phyloP scores from a whole-genome alignment of 768 basidiomycete genomes.

The Mycena amicta region DNA sequence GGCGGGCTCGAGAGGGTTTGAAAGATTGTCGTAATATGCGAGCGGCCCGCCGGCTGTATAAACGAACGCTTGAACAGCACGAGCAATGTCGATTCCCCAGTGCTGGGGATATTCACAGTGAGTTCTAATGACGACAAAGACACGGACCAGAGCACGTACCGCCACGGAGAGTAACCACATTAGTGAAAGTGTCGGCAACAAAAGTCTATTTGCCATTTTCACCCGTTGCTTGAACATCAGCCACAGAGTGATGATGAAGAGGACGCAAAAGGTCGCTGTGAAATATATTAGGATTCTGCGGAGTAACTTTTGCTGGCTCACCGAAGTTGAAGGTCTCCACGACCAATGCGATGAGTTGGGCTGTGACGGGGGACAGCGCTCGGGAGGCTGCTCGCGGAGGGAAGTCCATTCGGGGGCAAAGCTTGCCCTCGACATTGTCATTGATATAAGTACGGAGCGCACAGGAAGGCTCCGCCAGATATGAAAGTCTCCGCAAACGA shows the following conservation, averaged over 20 bases:
- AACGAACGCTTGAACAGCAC: background rate
- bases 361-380: background rate
- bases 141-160: no score
- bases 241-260: background rate
- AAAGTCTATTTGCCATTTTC: background rate
- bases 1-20: background rate
- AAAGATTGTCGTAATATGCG: background rate
- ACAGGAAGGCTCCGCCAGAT: no score
- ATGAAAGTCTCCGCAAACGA: no score
- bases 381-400: background rate
- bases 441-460: no score
- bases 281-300: background rate
- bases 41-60: background rate
- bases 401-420: background rate
- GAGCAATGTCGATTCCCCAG: background rate
- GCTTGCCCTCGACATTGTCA: no score
- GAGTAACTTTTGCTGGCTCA: background rate
- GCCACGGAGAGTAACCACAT: background rate
- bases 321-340: background rate
- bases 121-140: background rate
- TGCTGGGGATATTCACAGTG: background rate
- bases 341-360: background rate
- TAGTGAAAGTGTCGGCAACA: background rate
- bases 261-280: background rate
- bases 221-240: background rate